Evolutionary conservation across 352 stramenopile species (phyloP).

Genomic region (Bremia lactucae): DNA sequence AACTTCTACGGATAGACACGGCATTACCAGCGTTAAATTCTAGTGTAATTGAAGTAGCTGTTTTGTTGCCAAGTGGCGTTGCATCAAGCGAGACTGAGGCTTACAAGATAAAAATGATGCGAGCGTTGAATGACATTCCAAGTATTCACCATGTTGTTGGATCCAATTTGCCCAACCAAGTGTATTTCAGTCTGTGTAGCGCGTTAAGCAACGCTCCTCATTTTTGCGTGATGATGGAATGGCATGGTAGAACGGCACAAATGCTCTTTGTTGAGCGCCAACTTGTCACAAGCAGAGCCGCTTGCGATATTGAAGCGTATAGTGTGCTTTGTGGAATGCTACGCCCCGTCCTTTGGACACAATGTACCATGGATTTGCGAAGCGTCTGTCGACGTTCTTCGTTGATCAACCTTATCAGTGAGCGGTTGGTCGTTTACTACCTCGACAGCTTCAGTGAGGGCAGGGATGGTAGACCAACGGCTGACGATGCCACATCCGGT

Average conservation of each 20-base stretch:
- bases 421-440: conserved; percentile 22
- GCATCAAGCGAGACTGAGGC: neutral
- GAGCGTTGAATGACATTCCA: neutral
- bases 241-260: neutral
- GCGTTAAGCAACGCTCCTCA: conserved; percentile 8
- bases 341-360: conserved; percentile 16
- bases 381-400: conserved; percentile 10
- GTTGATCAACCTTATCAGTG: conserved; percentile 20
- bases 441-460: conserved; percentile 8
- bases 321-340: conserved; percentile 18
- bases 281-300: conserved; percentile 1
- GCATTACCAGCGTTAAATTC: conserved; percentile 22
- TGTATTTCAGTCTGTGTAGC: conserved; percentile 24
- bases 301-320: conserved; percentile 23
- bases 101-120: conserved; percentile 10
- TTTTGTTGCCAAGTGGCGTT: conserved; percentile 6
- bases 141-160: conserved; percentile 3
- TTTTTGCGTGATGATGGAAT: conserved; percentile 24
- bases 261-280: conserved; percentile 10
- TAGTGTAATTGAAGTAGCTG: conserved; percentile 19
- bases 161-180: conserved; percentile 3
- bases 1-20: conserved; percentile 24
- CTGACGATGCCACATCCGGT: conserved; percentile 10
- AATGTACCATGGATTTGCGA: conserved; percentile 6
- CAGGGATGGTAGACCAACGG: conserved; percentile 2